Base-by-base conservation (phyloP, 352 stramenopile genomes). In the Phytophthora cryptogea region DNA sequence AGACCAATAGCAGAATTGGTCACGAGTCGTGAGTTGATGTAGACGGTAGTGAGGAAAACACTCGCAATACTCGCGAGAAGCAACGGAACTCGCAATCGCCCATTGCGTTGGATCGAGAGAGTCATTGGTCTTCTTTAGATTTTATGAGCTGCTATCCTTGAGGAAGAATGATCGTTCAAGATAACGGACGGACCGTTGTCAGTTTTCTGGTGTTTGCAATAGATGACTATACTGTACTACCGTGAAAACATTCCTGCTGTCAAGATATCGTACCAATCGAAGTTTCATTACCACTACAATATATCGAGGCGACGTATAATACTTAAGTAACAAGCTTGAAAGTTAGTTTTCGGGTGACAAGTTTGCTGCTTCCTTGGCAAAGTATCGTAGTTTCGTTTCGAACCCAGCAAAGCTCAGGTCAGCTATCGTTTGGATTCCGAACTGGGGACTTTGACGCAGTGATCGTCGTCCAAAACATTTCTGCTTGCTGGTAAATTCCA, bases 381-480 rank as follows among this genome's bases (percentile, higher is more conserved):
- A 69, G 5, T 37, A 28, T 2, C 47, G 41, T 3, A 69, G 26
- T 4, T 69, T 14, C 16, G 35, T 42, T 42, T 69, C 61, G 7
- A 69, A n/a, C n/a, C 37, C 41, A 30, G 31, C 16, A 31, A 60
- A 69, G 3, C 7, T 31, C 4, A 56, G 43, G 10, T 49, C 7
- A 3, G 54, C 28, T 31, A 69, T 14, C 4, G 13, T 2, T 37
- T 60, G 61, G 23, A 65, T 31, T 2, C 42, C 27, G 33, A 69
- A 69, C 23, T 69, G 61, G 10, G 47, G 61, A 14, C 61, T 69
- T 5, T 48, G 17, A 2, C 5, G 23, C 4, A 69, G 20, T 23
- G 56, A 54, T 0, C 33, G 41, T 14, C 76, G 62, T 37, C 78
- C 78, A 42, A 85, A 88, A 37, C 79, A 89, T 66, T 72, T 86